These are phyloP conservation scores for Trichoderma sp. DNA, from an alignment of 2,329 filamentous ascomycete species.

Conservation along the genomic window DNA sequence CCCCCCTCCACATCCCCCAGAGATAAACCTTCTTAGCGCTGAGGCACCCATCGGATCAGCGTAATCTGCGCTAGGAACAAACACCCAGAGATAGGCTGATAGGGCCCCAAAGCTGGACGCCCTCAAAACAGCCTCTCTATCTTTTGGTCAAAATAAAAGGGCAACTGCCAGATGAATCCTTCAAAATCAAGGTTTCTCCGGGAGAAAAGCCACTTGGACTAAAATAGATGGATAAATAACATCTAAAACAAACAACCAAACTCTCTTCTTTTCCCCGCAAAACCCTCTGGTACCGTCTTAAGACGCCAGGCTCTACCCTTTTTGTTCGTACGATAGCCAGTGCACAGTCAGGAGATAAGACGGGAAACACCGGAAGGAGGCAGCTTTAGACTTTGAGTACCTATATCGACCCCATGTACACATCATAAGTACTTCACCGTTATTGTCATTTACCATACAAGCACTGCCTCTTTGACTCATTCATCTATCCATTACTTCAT, in stretches of 20 bases:
- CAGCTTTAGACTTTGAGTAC: no score
- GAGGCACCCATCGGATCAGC: constrained; percentile 7
- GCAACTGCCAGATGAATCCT: not conserved
- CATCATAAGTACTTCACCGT: not conserved
- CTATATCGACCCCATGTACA: not conserved
- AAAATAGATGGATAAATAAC: no score
- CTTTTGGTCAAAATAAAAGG: no score
- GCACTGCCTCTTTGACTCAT: not conserved
- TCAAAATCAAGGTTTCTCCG: constrained; percentile 32
- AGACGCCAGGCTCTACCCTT: not conserved
- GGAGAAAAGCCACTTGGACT: not conserved
- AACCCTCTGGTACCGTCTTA: not conserved
- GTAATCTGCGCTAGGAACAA: constrained; percentile 4
- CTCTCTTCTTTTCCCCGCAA: not conserved
- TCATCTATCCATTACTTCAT: not conserved
- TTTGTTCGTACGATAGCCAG: constrained; percentile 7
- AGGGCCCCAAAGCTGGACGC: not conserved
- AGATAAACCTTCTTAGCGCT: constrained; percentile 22
- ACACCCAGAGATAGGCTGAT: not conserved
- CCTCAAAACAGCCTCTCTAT: not conserved
- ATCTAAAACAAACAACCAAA: not conserved
- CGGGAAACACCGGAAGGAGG: constrained; percentile 16
- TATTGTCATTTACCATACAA: not conserved
- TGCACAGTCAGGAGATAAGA: constrained; percentile 19
- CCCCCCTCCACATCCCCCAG: not conserved